Base-by-base conservation (phyloP, 805 yeast genomes). In the Pichia manshurica region DNA sequence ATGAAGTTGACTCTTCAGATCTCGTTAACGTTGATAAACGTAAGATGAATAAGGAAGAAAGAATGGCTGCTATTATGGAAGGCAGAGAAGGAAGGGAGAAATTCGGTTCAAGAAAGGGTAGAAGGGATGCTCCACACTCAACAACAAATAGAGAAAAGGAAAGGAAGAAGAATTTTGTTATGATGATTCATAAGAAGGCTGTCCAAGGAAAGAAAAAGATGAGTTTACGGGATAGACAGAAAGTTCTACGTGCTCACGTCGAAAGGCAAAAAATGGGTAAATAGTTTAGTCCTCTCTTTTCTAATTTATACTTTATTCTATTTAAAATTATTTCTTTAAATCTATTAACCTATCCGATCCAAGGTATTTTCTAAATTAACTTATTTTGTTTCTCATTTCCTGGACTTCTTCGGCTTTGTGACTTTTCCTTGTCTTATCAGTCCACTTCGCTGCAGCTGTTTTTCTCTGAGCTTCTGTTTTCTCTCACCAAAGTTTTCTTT, bases 71-170 rank as follows among this genome's bases (percentile, higher is more conserved):
- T 45, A 89, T 87, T 42, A 77, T 72, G 65, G 98, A 90, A 67
- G 99, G 98, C 48, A 82, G 89, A 64, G 96, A 89, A 58, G 99
- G 82, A 50, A 79, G 97, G 63, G 96, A 86, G 48, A 84, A 84
- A 66, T 91, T 82, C 59, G 96, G 97, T 22, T 85, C 96, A 17
- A 79, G 82, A 64, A 86, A 80, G 71, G 95, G 96, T 60, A 83
- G 82, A 67, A 72, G 82, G 61, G 79, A 79, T 51, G 84, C 81
- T 21, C 76, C 77, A 47, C 97, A 84, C 63, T 87, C 96, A 25
- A 90, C 98, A 10, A 93, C 99, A 2, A 93, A 93, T 67, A 81
- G 81, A 68, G 97, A 95, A 69, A 93, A 93, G 79, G 95, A 89
- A 21, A 79, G 98, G 67, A 88, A 88, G 88, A 93, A 93, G 96